A percentile compares a stretch with the other conserved stretches of the same genome.
These are phyloP conservation scores for Metarhizium sp. DNA, from an alignment of 2,329 filamentous ascomycete genomes.

Conservation along the genomic window DNA sequence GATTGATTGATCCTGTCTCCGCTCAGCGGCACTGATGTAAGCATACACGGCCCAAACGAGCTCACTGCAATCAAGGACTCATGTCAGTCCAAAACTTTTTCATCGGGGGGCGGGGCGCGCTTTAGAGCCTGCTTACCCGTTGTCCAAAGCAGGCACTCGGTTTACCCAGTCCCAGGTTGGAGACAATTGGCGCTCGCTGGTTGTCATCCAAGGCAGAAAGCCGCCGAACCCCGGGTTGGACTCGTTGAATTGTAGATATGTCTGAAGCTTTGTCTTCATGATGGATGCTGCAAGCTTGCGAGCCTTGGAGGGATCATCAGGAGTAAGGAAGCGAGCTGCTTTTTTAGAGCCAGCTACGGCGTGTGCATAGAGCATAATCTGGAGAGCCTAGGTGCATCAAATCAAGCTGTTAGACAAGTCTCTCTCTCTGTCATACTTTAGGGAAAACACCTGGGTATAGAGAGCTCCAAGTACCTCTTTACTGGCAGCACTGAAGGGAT, in stretches of 20 bases:
- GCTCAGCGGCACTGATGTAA: constrained; percentile 26
- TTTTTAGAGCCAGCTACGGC: constrained; percentile 26
- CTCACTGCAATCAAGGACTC: constrained; percentile 17
- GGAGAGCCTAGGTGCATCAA: constrained; percentile 20
- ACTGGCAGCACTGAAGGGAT: constrained; percentile 30
- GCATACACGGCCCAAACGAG: constrained; percentile 33
- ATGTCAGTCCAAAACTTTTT: background rate
- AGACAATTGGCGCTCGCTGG: constrained; percentile 18
- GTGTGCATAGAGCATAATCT: constrained; percentile 33
- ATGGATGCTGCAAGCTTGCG: constrained; percentile 24
- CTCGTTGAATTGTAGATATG: constrained; percentile 30
- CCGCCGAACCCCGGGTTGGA: constrained; percentile 31
- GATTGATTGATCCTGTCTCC: constrained; percentile 12
- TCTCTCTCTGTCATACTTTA: background rate
- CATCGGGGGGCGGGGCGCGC: too few species aligned
- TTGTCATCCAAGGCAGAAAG: constrained; percentile 29
- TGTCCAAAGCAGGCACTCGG: constrained; percentile 29
- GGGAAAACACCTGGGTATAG: background rate
- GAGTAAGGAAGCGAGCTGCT: constrained; percentile 29
- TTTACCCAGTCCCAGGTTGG: constrained; percentile 28
- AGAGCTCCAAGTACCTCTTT: constrained; percentile 17
- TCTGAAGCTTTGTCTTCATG: constrained; percentile 27
- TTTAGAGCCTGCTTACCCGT: constrained; percentile 19
- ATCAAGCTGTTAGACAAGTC: background rate
- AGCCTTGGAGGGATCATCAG: constrained; percentile 20